Evolutionary conservation across 331 rosid species (phyloP).

Genomic region (Prunus yedoensis): DNA sequence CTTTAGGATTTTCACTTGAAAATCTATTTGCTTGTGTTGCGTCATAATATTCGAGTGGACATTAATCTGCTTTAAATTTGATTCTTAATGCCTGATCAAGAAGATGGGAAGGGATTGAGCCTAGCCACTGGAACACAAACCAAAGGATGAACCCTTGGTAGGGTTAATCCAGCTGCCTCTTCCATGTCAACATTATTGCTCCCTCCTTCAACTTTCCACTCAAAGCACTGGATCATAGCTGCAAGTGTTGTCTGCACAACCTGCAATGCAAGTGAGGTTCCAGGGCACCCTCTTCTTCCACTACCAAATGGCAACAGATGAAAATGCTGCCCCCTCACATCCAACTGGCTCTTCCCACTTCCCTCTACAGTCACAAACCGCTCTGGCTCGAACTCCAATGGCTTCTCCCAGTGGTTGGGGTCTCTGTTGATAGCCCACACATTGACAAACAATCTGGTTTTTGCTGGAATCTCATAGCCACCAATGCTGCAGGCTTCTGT

Average conservation of each 20-base stretch:
- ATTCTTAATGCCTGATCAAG: not conserved
- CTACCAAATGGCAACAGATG: conserved; percentile 64
- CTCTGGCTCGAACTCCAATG: conserved; percentile 58
- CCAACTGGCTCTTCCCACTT: conserved; percentile 29
- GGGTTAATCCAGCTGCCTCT: conserved; percentile 53
- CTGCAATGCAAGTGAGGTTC: conserved; percentile 53
- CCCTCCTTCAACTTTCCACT: conserved; percentile 47
- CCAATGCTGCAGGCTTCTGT: conserved; percentile 33
- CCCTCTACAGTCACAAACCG: conserved; percentile 49
- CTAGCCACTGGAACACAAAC: conserved; percentile 46
- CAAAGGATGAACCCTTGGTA: conserved; percentile 57
- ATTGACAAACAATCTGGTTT: conserved; percentile 55
- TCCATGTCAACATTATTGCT: conserved; percentile 36
- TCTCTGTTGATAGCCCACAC: conserved; percentile 70
- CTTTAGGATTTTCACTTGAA: too few species aligned
- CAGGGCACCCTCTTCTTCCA: conserved; percentile 82
- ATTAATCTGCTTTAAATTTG: too few species aligned
- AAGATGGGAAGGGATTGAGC: conserved; percentile 25
- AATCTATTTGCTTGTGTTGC: too few species aligned
- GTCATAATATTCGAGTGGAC: conserved; percentile 3
- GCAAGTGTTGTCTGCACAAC: conserved; percentile 51
- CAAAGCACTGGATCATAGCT: conserved; percentile 69
- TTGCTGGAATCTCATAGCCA: conserved; percentile 61
- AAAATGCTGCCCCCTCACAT: conserved; percentile 57
- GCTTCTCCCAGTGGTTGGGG: conserved; percentile 58